These are phyloP conservation scores for Cicer arietinum DNA, from an alignment of 306 rosid species.

Conservation along the genomic window DNA sequence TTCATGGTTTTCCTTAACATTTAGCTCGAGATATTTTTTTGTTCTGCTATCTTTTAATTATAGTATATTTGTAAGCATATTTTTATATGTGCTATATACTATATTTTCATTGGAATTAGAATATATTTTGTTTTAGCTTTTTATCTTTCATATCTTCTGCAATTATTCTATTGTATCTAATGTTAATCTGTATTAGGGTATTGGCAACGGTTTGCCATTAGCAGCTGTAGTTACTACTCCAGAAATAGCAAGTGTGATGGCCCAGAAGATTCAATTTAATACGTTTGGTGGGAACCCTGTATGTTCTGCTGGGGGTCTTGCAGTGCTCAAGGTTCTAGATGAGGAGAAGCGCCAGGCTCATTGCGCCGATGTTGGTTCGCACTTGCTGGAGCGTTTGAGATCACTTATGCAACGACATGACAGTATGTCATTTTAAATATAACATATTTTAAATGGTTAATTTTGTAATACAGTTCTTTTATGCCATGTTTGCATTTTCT, in stretches of 20 bases:
- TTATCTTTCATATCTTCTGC: slow-evolving; percentile 15
- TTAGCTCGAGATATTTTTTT: neutral
- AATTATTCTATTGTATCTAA: slow-evolving; percentile 31
- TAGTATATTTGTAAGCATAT: neutral
- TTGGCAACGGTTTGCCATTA: slow-evolving; percentile 90
- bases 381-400: slow-evolving; percentile 74
- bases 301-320: slow-evolving; percentile 92
- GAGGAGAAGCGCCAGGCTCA: slow-evolving; percentile 88
- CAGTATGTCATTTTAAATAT: slow-evolving; percentile 55
- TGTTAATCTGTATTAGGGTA: slow-evolving; percentile 65
- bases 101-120: slow-evolving; percentile 7
- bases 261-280: slow-evolving; percentile 80
- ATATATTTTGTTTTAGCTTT: slow-evolving; percentile 21
- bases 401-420: slow-evolving; percentile 72
- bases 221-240: slow-evolving; percentile 96
- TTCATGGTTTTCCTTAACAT: slow-evolving; percentile 6
- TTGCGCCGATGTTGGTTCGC: slow-evolving; percentile 80
- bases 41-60: neutral
- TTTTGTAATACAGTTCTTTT: slow-evolving; percentile 7
- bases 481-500: neutral
- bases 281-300: slow-evolving; percentile 95
- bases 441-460: slow-evolving; percentile 13
- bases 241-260: slow-evolving; percentile 81
- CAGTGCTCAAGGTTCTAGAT: slow-evolving; percentile 83
- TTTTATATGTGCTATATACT: neutral